Percentiles rank a stretch among this genome's conserved stretches.
phyloP scores from a whole-genome alignment of 192 early-diverging fungal genomes.

The Piromyces finnis region DNA sequence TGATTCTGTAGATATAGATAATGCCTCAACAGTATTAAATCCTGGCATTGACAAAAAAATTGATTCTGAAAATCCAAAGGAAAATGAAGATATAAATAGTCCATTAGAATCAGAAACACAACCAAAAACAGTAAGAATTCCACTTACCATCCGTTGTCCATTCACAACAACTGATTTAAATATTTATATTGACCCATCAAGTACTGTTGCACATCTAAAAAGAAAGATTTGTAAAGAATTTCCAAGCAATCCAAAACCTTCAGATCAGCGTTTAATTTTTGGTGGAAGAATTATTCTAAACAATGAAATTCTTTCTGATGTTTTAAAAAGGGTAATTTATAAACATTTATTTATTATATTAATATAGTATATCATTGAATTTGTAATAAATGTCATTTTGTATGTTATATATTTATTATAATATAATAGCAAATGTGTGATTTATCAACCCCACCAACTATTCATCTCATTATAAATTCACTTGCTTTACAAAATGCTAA shows the following conservation, averaged over 20 bases:
- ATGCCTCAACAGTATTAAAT: neutral
- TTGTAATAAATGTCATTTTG: too few species aligned
- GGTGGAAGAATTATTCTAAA: neutral
- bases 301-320: neutral
- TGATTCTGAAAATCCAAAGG: neutral
- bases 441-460: too few species aligned
- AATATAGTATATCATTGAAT: too few species aligned
- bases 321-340: neutral
- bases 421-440: too few species aligned
- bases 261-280: neutral
- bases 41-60: neutral
- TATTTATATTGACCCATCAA: neutral
- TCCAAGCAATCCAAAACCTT: neutral
- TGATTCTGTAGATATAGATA: neutral
- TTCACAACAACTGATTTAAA: neutral
- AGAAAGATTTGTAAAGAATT: neutral
- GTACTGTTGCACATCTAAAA: neutral
- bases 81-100: neutral
- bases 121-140: neutral
- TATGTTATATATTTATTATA: too few species aligned
- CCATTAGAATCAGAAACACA: neutral
- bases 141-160: neutral
- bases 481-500: too few species aligned
- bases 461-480: too few species aligned
- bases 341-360: neutral